Conservation (phyloP, 2,329 filamentous ascomycete species). For the Alternaria arborescens region DNA sequence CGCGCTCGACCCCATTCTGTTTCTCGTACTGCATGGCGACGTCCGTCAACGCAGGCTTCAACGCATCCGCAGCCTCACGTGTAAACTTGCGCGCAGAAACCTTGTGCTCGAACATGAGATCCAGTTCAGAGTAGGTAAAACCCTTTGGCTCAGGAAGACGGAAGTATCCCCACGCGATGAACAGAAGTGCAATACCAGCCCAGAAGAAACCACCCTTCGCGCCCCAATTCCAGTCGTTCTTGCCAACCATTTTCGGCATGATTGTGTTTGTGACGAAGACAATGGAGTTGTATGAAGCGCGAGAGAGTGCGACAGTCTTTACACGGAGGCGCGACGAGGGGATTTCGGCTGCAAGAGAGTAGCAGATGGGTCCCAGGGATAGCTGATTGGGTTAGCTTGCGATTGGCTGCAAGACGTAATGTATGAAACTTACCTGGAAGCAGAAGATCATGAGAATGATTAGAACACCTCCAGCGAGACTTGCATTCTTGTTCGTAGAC, state of each 20-base stretch:
- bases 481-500: constrained; percentile 55
- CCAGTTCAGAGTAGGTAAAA: constrained; percentile 33
- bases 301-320: constrained; percentile 86
- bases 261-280: constrained; percentile 34
- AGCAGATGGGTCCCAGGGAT: constrained; percentile 83
- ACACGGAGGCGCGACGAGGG: constrained; percentile 83
- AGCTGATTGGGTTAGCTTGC: constrained; percentile 74
- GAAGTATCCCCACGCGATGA: constrained; percentile 35
- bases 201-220: constrained; percentile 37
- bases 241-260: constrained; percentile 37
- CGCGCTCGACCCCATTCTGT: constrained; percentile 24
- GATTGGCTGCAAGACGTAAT: not conserved
- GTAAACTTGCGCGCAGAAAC: constrained; percentile 36
- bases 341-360: constrained; percentile 83
- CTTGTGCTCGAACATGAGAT: constrained; percentile 35
- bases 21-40: constrained; percentile 30
- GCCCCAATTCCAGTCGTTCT: constrained; percentile 37
- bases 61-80: constrained; percentile 26
- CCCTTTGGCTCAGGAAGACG: constrained; percentile 34
- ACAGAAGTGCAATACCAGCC: constrained; percentile 29
- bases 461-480: constrained; percentile 35
- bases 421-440: constrained; percentile 27
- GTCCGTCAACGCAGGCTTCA: constrained; percentile 30
- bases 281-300: constrained; percentile 50
- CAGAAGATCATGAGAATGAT: constrained; percentile 39